Evolutionary conservation across 1,284 basidiomycete species (phyloP), one percentile per base, ranked within the genome.

Genomic region (Albatrellus sp.): DNA sequence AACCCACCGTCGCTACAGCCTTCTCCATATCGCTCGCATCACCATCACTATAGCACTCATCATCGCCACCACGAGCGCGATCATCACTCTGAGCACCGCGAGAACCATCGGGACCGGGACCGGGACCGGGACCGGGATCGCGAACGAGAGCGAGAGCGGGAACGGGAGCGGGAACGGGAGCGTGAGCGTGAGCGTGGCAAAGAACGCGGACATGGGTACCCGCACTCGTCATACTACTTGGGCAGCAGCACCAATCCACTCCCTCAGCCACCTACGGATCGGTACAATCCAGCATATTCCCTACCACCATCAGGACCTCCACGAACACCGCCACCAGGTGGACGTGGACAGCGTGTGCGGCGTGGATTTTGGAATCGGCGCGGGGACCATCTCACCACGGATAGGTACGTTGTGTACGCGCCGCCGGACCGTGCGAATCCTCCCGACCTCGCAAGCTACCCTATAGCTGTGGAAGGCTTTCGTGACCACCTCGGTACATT

Each of bases 301-400:
- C 58, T 35, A 14, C 64, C 51, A 24, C 64, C 52, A 0, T 24
- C 24, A n/a, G n/a, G n/a, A n/a, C n/a, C n/a, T n/a, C n/a, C n/a
- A 24, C 24, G 7, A 6, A 54, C 52, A 32, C 57, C 43, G 20
- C 38, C 48, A 8, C 39, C 14, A 24, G 28, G 8, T 38, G 37
- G 38, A 34, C 36, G 32, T 51, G 13, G 28, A 3, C 58, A 49
- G 48, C 45, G 44, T 36, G 50, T 69, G 12, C 74, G 81, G 9
- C 57, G 57, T 19, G 80, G 81, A 1, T 74, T 65, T 50, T 84
- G 81, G 81, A 84, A 84, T 50, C 57, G 68, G 19, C 73, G 80
- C 2, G 80, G 80, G 0, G 80, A 84, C 57, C 73, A 82, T 51
- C 65, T 81, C 43, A 74, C 77, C 16, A 48, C 60, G 17, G 63